These are phyloP conservation scores for Crithidia mellificae DNA, from an alignment of 208 protist species.

Conservation along the genomic window DNA sequence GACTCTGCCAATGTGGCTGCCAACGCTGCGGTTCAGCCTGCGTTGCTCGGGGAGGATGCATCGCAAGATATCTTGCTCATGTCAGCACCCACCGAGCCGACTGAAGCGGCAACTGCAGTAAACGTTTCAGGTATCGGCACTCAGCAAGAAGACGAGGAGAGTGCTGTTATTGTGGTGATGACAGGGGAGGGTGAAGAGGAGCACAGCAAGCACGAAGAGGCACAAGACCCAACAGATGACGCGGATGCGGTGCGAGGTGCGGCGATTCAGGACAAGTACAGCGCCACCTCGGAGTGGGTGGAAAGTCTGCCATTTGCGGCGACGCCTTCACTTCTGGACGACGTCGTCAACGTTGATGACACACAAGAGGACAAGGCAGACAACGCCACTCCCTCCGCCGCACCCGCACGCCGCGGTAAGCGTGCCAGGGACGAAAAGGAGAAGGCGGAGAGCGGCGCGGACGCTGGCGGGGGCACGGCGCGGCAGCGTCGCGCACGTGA, in stretches of 20 bases:
- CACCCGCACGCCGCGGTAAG: slow-evolving; percentile 1
- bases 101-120: background rate
- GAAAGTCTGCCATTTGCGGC: slow-evolving; percentile 15
- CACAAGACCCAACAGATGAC: too few species aligned
- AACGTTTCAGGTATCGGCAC: background rate
- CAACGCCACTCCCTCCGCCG: background rate
- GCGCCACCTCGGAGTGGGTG: slow-evolving; percentile 20
- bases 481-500: slow-evolving; percentile 20
- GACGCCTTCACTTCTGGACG: background rate
- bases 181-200: background rate
- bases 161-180: background rate
- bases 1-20: background rate
- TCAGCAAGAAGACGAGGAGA: background rate
- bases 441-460: background rate
- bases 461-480: background rate
- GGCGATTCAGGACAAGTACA: slow-evolving; percentile 30
- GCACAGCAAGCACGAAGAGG: too few species aligned
- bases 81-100: background rate
- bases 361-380: too few species aligned
- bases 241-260: slow-evolving; percentile 1
- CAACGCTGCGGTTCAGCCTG: background rate
- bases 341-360: background rate
- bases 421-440: background rate
- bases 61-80: slow-evolving; percentile 11
- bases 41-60: slow-evolving; percentile 4